Base-by-base conservation (phyloP, 257 asterid genomes). In the Nemophila menziesii region DNA sequence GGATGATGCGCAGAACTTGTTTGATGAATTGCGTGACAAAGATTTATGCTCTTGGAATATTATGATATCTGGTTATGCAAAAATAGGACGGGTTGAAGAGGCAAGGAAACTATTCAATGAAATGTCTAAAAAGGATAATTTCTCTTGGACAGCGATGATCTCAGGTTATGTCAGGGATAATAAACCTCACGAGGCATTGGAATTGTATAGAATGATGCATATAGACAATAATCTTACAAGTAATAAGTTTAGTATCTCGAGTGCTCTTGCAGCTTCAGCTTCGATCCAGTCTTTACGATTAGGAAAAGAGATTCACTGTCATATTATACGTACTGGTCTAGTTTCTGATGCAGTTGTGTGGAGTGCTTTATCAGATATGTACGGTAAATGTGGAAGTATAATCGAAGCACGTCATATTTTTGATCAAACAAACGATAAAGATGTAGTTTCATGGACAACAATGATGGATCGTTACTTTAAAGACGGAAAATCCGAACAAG, bases 91-190 rank as follows among this genome's bases (percentile, higher is more conserved):
- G 37, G 43, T 80, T 50, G 51, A 44, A 5, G 79, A 74, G 44
- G 92, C 94, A 5, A 51, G 78, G 49, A 56, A 69, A 39, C 5
- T 74, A 73, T 83, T 83, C 33, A 77, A 77, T 49, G 74, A 67
- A 74, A 83, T 83, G 79, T 77, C 80, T 0, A 44, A 77, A 22
- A 74, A 77, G 53, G 89, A 83, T 54, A 72, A 77, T 46, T 77
- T 83, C 48, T 73, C 92, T 5, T 79, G 94, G 92, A 82, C 80
- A 0, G 87, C 92, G 0, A 71, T 83, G 89, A 62, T 83, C 40
- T 79, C 94, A 15, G 87, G 85, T 24, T 76, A 75, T 18, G 92
- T 67, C 37, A 79, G 69, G 78, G 64, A 60, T 33, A 42, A 69
- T 39, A 49, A 58, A 18, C 85, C 94, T 16, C 60, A 33, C 19